Base-by-base conservation (phyloP, 805 yeast genomes). In the Candida cerambycidarum region DNA sequence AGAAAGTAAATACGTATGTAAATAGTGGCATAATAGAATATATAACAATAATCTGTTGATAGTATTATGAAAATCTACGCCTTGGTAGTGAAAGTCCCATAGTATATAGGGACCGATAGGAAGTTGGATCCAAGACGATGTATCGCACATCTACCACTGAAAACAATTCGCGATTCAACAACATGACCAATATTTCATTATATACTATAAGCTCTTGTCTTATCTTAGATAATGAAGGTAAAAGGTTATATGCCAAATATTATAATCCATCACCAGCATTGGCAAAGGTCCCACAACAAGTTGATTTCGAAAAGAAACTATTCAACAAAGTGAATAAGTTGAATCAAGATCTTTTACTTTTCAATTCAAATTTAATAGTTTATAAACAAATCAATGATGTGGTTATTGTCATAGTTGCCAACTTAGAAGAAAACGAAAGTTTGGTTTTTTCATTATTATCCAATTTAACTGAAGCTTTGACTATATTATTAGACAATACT, bases 371-470 rank as follows among this genome's bases (percentile, higher is more conserved):
- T 51, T 71, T 89, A 47, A 82, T 90, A 30, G 83, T 89, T n/a
- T 93, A 89, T 68, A 89, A 87, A 63, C 95, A 89, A 63, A 71
- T 78, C 46, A 75, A 87, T 41, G 98, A 93, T 60, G 76, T 84
- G 32, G 64, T 85, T 18, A 62, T 93, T 42, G 80, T 84, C 53
- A 59, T 90, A 37, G 78, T 89, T 41, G 92, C 92, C 28, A 78
- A 78, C 24, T 61, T 85, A 43, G 83, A 84, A 47, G 98, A 92
- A 66, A 93, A 89, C 63, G 99, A 93, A 67, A 69, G 83, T 23
- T 71, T 89, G 65, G 68, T 92, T 31, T 88, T 76, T 65, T 82
- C 83, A 37, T 83, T 85, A 28, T 77, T 89, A 40, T 73, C 79
- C 50, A 96, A 92, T 23, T 74, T 93, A 48, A 78, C 78, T 52